Base-by-base conservation (phyloP, 805 yeast genomes). In the Kodamaea sagamina region DNA sequence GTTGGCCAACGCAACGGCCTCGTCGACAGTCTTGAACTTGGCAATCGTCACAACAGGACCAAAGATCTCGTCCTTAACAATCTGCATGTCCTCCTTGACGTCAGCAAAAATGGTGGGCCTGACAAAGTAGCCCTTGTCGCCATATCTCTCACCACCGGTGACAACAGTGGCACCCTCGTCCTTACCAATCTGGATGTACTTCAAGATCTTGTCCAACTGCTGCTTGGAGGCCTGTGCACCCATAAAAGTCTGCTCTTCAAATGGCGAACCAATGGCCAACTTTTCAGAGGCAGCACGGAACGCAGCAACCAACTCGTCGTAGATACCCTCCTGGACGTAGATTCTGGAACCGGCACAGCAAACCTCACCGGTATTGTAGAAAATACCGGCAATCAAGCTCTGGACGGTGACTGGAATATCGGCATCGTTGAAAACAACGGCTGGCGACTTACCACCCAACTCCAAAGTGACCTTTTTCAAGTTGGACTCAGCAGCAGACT, bases 391-490 rank as follows among this genome's bases (percentile, higher is more conserved):
- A 46, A 86, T 77, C 53, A 89, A 82, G 75, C 82, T 79, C 54
- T 83, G 75, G 40, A 87, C 84, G 40, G 97, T 86, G 58, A 75
- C 74, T 44, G 84, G 81, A 47, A 90, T 62, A 64, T 90, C 81
- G 44, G 92, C 90, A 62, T 90, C 97, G 59, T 84, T 82, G 61
- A 86, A 89, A 39, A 90, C 83, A 54, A 90, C 81, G 67, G 86
- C 82, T 58, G 98, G 96, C 25, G 97, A 89, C 74, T 90, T 90
- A 63, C 98, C 98, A 62, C 98, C 98, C 58, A 89, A 81, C 74
- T 90, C 98, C 62, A 90, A 77, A 34, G 97, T 90, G 50, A 89
- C 88, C 67, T 86, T 89, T 78, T 90, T 90, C 67, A 90, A 75
- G 68, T 82, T 82, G 38, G 87, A 78, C 50, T 78, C 75, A 51